Evolutionary conservation across 2,329 filamentous ascomycete species (phyloP), one percentile per base, ranked within the genome.

Genomic region (Blastomyces gilchristii): DNA sequence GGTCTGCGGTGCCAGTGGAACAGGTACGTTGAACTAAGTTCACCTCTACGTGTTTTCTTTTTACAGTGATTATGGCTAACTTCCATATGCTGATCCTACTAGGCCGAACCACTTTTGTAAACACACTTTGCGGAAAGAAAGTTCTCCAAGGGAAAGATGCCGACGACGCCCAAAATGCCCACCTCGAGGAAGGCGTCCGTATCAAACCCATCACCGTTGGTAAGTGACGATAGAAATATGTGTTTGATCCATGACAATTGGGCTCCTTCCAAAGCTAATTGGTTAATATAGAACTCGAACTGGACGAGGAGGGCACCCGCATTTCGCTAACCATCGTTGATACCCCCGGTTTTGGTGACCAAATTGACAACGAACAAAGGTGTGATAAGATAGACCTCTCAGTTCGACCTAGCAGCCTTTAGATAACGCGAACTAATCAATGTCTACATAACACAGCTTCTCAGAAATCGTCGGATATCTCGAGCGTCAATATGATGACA

Each of bases 351-450:
- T 99, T 99, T 72, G 94, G 94, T 76, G 94, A 99, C 79, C 91
- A 96, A 81, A 96, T 99, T 75, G 94, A 99, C 82, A 99, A 99
- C 77, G 94, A 99, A 82, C 91, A 91, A 74, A 96, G 91, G 90
- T 92, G 84, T 71, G 80, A 74, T 62, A 66, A 64, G 63, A 50
- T 50, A 14, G 11, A 16, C 25, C 25, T 28, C 49, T 22, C 12
- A 14, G 28, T 28, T n/a, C 18, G 54, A 53, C 47, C 31, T 58
- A 31, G 16, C 50, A 18, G 16, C n/a, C 65, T 74, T 69, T n/a
- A 22, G 28, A 41, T 53, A 22, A 39, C 43, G 16, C 28, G 47
- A 53, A 54, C 68, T 68, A 66, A 63, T 62, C 39, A 47, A 59
- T 59, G 4, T n/a, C 14, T 41, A 49, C 54, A 34, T 61, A 14